Evolutionary conservation across 768 basidiomycete species (phyloP), one percentile per base, ranked within the genome.

Genomic region (Gelatoporia subvermispora): DNA sequence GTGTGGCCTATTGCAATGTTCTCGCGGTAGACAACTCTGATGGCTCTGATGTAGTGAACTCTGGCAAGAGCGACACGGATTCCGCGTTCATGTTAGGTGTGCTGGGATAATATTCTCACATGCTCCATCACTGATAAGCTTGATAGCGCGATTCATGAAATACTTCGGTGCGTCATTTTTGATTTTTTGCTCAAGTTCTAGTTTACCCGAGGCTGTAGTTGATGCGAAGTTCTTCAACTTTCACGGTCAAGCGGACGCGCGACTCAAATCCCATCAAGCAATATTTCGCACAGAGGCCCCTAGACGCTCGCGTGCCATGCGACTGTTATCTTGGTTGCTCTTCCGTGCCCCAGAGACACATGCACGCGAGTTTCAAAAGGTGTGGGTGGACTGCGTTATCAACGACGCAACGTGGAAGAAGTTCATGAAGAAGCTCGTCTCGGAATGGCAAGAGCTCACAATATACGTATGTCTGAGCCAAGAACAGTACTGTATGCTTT

Each of bases 161-260:
- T 31, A 31, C 28, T 31, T 31, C 28, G 28, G 28, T 31, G 28
- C 28, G 28, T 31, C 28, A 31, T 5, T 31, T 31, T 13, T 31
- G 28, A 31, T 31, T 31, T 7, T 13, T 13, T 31, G 28, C 28
- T 31, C 28, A 13, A 5, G 7, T 31, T 31, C 5, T 13, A 31
- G 13, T 13, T 31, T 5, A 5, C 13, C 28, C 13, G 28, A n/a
- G n/a, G n/a, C n/a, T n/a, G 5, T 31, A 31, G 28, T 31, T 13
- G 28, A 31, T 13, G 13, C 28, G 21, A 58, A 61, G 23, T 74
- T 74, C 43, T 35, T 71, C 13, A 71, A 78, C 43, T 74, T 69
- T 37, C 51, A 75, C 11, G 77, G 75, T 4, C 69, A 76, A 51
- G 60, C 67, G 2, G 68, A 68, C 35, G 73, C 72, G 7, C 72